Percentiles rank a stretch among this genome's conserved stretches.
These are phyloP conservation scores for Plectosphaerella sp. DNA, from an alignment of 2,329 filamentous ascomycete genomes.

Conservation along the genomic window DNA sequence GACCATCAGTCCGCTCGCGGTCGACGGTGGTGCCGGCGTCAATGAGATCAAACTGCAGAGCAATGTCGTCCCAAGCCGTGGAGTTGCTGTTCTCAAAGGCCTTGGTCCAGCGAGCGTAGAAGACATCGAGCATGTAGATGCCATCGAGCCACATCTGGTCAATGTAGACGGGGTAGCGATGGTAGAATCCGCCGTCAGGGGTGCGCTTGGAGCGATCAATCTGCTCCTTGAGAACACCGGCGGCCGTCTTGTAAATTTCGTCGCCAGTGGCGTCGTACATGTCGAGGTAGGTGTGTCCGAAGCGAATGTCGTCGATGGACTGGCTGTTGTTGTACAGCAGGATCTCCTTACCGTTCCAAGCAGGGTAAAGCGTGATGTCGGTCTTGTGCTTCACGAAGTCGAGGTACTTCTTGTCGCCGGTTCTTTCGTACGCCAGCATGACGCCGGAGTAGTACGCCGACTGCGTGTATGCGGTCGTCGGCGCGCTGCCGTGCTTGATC, in stretches of 20 bases:
- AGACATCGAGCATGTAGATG: constrained; percentile 35
- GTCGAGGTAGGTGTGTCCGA: constrained; percentile 11
- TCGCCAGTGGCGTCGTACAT: constrained; percentile 7
- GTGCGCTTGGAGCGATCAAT: constrained; percentile 10
- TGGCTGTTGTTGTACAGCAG: constrained; percentile 11
- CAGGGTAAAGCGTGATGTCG: constrained; percentile 17
- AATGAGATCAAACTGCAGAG: constrained; percentile 37
- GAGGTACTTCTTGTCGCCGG: constrained; percentile 15
- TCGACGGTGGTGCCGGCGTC: constrained; percentile 27
- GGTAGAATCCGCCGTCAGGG: constrained; percentile 10
- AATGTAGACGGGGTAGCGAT: constrained; percentile 18
- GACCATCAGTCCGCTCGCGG: constrained; percentile 27
- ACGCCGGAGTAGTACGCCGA: constrained; percentile 22
- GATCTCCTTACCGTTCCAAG: constrained; percentile 12
- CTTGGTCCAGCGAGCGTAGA: constrained; percentile 26
- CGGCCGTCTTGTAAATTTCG: constrained; percentile 11
- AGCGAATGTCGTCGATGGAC: constrained; percentile 12
- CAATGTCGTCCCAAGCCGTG: constrained; percentile 37
- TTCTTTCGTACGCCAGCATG: constrained; percentile 14
- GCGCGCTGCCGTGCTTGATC: constrained; percentile 19
- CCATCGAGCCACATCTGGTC: constrained; percentile 34
- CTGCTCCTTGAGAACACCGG: constrained; percentile 5
- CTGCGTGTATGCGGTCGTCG: constrained; percentile 17
- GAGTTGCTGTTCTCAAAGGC: constrained; percentile 10
- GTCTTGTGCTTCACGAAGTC: constrained; percentile 18